phyloP scores from a whole-genome alignment of 345 rosid species.

The Combretum micranthum region DNA sequence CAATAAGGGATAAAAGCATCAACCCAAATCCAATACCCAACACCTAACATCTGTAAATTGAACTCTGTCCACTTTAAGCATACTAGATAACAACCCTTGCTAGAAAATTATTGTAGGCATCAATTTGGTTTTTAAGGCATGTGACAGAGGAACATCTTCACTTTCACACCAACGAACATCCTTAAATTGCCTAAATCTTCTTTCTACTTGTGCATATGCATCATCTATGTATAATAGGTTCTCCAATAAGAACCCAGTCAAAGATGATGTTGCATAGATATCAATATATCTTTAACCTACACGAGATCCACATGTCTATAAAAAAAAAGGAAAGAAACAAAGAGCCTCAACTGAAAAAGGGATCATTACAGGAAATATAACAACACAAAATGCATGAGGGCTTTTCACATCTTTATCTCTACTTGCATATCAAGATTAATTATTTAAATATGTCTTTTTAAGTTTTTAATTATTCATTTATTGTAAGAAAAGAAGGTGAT shows the following conservation, averaged over 20 bases:
- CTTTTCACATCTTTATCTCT: too few species aligned
- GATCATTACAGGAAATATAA: neutral
- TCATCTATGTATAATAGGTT: constrained; percentile 53
- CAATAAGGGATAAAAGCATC: constrained; percentile 48
- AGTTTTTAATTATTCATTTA: too few species aligned
- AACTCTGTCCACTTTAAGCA: constrained; percentile 97
- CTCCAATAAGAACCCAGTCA: constrained; percentile 89
- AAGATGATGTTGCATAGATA: constrained; percentile 74
- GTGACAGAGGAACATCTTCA: constrained; percentile 20
- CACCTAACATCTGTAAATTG: constrained; percentile 69
- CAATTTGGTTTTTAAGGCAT: constrained; percentile 44
- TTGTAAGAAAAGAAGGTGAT: too few species aligned
- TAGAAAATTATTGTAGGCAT: constrained; percentile 54
- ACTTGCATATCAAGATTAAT: too few species aligned
- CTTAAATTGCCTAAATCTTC: constrained; percentile 35
- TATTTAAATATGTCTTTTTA: too few species aligned
- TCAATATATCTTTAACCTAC: constrained; percentile 89
- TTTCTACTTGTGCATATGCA: constrained; percentile 56
- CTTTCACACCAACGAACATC: constrained; percentile 18
- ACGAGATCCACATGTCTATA: constrained; percentile 7
- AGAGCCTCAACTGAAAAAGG: neutral
- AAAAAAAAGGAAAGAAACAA: constrained; percentile 5
- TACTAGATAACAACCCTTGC: constrained; percentile 61
- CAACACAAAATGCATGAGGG: too few species aligned
- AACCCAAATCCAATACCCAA: constrained; percentile 65